Percentiles rank a stretch among this genome's conserved stretches.
Conservation (phyloP, 345 rosid genomes). For the Ceriops zippeliana region DNA sequence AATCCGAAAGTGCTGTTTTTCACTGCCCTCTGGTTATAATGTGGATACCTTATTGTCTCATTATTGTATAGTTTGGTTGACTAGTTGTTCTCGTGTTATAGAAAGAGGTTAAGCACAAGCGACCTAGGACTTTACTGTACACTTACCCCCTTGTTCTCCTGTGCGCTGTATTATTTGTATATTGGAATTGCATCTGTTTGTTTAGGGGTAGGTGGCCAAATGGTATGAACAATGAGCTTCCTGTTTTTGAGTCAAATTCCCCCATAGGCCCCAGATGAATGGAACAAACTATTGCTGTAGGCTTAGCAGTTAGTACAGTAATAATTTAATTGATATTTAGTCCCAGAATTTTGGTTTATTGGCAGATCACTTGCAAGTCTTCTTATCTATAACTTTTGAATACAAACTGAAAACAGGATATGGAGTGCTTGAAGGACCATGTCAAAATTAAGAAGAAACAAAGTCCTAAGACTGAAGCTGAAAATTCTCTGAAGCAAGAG, state of each 20-base stretch:
- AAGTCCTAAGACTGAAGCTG: constrained; percentile 42
- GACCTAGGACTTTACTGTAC: constrained; percentile 6
- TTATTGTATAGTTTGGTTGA: too few relatives aligned
- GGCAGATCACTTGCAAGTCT: neutral
- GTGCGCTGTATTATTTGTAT: neutral
- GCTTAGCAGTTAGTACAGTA: neutral
- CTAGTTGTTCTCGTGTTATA: constrained; percentile 4
- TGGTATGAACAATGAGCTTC: neutral
- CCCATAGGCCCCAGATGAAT: constrained; percentile 10
- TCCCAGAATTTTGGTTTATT: constrained; percentile 1
- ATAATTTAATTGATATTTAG: neutral
- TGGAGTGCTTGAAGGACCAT: constrained; percentile 42
- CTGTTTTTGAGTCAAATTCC: constrained; percentile 15
- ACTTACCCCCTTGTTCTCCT: constrained; percentile 8
- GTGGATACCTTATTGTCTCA: neutral
- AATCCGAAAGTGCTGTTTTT: neutral
- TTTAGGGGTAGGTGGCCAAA: constrained; percentile 1
- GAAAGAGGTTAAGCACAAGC: constrained; percentile 18
- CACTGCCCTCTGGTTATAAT: neutral
- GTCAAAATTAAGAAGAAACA: constrained; percentile 43
- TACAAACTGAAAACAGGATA: constrained; percentile 48
- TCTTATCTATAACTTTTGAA: constrained; percentile 15
- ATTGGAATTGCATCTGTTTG: constrained; percentile 7
- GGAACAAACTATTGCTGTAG: constrained; percentile 7
- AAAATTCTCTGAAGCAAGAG: constrained; percentile 76